Conservation (phyloP, 2,329 filamentous ascomycete genomes). For the Coleophoma eucalyptorum region DNA sequence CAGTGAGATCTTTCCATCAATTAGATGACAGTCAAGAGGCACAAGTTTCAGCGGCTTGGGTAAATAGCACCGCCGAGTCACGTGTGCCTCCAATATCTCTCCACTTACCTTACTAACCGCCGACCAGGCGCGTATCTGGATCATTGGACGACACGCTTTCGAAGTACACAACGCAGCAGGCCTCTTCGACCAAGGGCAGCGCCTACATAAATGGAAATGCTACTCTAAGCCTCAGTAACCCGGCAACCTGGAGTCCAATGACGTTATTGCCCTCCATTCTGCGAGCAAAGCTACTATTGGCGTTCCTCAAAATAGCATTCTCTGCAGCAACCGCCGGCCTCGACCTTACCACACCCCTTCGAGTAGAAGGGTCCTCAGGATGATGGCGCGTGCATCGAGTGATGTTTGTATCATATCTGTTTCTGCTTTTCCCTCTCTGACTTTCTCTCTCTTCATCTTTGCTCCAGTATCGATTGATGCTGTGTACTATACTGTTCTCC, state of each 20-base stretch:
- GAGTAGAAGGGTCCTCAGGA: too few relatives aligned
- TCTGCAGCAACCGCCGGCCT: background rate
- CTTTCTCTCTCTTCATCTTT: constrained; percentile 4
- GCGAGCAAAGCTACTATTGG: background rate
- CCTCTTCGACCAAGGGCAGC: background rate
- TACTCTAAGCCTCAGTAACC: background rate
- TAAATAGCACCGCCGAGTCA: too few relatives aligned
- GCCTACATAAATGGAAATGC: background rate
- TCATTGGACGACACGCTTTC: background rate
- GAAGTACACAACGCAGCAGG: background rate
- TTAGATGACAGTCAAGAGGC: too few relatives aligned
- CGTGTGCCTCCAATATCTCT: too few relatives aligned
- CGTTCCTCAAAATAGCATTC: background rate
- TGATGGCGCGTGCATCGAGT: background rate
- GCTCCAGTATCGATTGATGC: constrained; percentile 1
- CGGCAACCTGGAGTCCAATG: background rate
- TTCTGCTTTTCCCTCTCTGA: background rate
- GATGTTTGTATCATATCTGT: constrained; percentile 4
- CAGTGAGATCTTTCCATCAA: too few relatives aligned
- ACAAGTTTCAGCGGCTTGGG: too few relatives aligned
- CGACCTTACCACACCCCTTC: background rate
- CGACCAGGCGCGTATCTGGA: background rate
- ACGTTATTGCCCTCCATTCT: background rate
- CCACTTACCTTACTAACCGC: too few relatives aligned
- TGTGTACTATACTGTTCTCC: background rate